A percentile compares a stretch with the other conserved stretches of the same genome.
These are phyloP conservation scores for Fraxinus floribunda DNA, from an alignment of 305 asterid genomes.

Conservation along the genomic window DNA sequence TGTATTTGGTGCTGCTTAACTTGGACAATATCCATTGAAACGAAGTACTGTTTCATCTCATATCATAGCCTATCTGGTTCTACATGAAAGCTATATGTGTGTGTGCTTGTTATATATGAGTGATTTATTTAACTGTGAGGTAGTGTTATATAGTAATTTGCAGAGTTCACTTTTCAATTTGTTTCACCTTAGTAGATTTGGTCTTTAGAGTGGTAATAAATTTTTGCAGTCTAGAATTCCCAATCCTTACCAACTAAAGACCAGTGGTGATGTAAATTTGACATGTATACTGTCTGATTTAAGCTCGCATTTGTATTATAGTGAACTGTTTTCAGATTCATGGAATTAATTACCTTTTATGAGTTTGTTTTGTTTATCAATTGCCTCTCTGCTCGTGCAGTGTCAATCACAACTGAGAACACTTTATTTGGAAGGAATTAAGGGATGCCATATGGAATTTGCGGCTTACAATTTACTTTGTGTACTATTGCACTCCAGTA, in stretches of 20 bases:
- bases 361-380: neutral
- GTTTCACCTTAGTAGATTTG: neutral
- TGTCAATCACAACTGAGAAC: slow-evolving; percentile 93
- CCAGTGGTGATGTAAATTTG: neutral
- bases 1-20: neutral
- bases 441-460: slow-evolving; percentile 90
- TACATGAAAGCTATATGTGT: neutral
- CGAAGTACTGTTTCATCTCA: neutral
- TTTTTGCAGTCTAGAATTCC: neutral
- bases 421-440: slow-evolving; percentile 90
- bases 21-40: neutral
- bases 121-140: neutral
- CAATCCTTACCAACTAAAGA: slow-evolving; percentile 1
- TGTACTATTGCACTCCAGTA: slow-evolving; percentile 80
- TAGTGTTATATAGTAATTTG: neutral
- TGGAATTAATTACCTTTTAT: neutral
- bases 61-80: neutral
- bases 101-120: neutral
- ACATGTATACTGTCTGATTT: slow-evolving; percentile 6
- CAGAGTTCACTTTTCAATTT: neutral
- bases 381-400: slow-evolving; percentile 50
- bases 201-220: neutral
- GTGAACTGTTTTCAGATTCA: neutral
- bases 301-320: neutral
- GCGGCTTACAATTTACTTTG: slow-evolving; percentile 92